Evolutionary conservation across 768 basidiomycete genomes (phyloP).

Genomic region (Megacollybia marginata): DNA sequence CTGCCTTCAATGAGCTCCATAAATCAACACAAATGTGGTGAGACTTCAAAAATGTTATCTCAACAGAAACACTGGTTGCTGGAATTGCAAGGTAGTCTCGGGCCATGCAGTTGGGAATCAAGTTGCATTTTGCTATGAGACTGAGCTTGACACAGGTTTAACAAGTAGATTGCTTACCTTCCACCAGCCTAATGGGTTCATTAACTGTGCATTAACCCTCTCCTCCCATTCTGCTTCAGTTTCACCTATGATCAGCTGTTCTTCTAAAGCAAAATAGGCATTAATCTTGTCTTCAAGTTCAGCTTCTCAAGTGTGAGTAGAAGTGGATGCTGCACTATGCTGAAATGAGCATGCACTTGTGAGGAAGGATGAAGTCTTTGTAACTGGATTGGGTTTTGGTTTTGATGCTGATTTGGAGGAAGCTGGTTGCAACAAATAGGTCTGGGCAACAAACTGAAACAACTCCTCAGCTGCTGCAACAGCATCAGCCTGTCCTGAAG

Average conservation of each 20-base stretch:
- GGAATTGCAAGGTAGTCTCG: slow-evolving; percentile 25
- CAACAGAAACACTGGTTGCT: slow-evolving; percentile 24
- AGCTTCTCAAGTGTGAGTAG: slow-evolving; percentile 1
- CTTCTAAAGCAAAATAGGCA: slow-evolving; percentile 12
- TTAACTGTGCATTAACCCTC: slow-evolving; percentile 5
- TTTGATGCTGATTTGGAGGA: not conserved
- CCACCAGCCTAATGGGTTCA: slow-evolving; percentile 21
- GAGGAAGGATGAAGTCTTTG: not conserved
- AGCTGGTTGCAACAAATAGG: not conserved
- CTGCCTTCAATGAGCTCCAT: slow-evolving; percentile 18
- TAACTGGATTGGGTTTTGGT: not conserved
- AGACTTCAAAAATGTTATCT: slow-evolving; percentile 23
- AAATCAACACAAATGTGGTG: slow-evolving; percentile 21
- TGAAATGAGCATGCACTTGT: slow-evolving; percentile 7
- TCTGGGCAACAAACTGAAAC: slow-evolving; percentile 1
- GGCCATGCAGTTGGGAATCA: slow-evolving; percentile 22
- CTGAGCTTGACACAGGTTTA: not conserved
- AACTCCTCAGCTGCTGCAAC: not conserved
- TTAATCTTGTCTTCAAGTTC: slow-evolving; percentile 10
- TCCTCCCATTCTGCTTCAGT: not conserved
- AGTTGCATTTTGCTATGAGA: slow-evolving; percentile 11
- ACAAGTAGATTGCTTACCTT: slow-evolving; percentile 14
- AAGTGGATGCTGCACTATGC: not conserved
- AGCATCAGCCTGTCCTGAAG: not conserved
- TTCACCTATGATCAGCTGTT: not conserved